Percentiles rank a stretch among this genome's conserved stretches.
These are phyloP conservation scores for Trametes punicea DNA, from an alignment of 768 basidiomycete species.

Conservation along the genomic window DNA sequence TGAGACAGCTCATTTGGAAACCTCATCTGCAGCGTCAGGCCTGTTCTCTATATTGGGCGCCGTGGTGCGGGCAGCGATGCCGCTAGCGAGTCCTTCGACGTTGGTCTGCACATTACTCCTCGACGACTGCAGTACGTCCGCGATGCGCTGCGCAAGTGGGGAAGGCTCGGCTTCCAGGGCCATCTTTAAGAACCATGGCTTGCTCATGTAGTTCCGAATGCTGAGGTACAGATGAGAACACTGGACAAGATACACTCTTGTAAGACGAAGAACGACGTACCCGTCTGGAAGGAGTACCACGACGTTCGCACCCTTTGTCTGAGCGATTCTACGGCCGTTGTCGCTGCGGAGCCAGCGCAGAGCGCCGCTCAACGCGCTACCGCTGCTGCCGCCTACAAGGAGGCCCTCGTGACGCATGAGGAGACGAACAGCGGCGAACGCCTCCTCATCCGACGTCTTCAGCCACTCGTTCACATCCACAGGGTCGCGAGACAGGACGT, in stretches of 20 bases:
- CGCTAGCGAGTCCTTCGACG: slow-evolving; percentile 19
- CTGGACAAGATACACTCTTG: not conserved
- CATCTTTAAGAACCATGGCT: slow-evolving; percentile 83
- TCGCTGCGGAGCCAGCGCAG: slow-evolving; percentile 73
- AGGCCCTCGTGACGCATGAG: slow-evolving; percentile 86
- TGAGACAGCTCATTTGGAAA: not conserved
- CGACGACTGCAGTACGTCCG: slow-evolving; percentile 33
- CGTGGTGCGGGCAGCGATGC: slow-evolving; percentile 20
- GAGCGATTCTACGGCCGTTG: slow-evolving; percentile 59
- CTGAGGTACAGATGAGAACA: slow-evolving; percentile 35
- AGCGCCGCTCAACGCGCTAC: slow-evolving; percentile 78
- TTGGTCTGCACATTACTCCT: slow-evolving; percentile 21
- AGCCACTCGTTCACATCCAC: slow-evolving; percentile 72
- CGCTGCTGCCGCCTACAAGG: slow-evolving; percentile 91
- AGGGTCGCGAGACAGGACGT: slow-evolving; percentile 69
- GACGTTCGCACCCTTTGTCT: slow-evolving; percentile 76
- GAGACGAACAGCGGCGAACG: slow-evolving; percentile 69
- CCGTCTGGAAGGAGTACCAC: slow-evolving; percentile 89
- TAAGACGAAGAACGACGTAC: slow-evolving; percentile 42
- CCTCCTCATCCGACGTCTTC: slow-evolving; percentile 79
- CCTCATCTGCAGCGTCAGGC: slow-evolving; percentile 21
- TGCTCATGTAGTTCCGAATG: slow-evolving; percentile 92
- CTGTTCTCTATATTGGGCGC: slow-evolving; percentile 14
- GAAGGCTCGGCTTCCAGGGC: slow-evolving; percentile 55
- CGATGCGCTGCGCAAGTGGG: slow-evolving; percentile 48